Base-by-base conservation (phyloP, 169 alveolate species). In the Hepatocystis sp. region DNA sequence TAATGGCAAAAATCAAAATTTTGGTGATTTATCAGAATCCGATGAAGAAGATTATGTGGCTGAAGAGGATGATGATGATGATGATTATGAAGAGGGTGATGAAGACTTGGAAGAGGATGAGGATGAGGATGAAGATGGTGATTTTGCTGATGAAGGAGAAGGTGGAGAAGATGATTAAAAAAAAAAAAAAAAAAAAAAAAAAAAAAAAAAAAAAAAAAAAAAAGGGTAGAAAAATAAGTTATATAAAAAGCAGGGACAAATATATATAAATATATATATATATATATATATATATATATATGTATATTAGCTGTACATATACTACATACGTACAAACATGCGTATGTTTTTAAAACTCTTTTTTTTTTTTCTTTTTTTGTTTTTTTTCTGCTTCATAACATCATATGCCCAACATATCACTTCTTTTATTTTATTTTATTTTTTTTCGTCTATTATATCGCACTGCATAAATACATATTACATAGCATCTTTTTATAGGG, bases 61-160 rank as follows among this genome's bases (percentile, higher is more conserved):
- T 88, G 60, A 91, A 30, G 96, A 93, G 25, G 98, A 93, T 40
- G 92, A 96, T 19, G 93, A 93, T 21, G 90, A 85, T 2, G 90
- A 90, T 4, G 84, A 67, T 19, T 66, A 85, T 23, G 94, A 91
- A 17, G 93, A 92, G 42, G 86, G 91, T n/a, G 94, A 84, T 23
- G 95, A 88, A 0, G 95, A 91, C 5, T 95, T 93, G 15, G 98
- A 95, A 17, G 97, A 90, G n/a, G 95, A 91, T 23, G 97, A 92
- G 36, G 96, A 95, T 11, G 97, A 92, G 4, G 96, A 88, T 0
- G 97, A 94, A 11, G 94, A 92, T 3, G 94, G 67, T 28, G 92
- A 55, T 0, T 68, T 32, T 2, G 88, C 44, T 25, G 86, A 71
- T 2, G 76, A 47, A 21, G 93, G 67, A 1, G 96, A 91, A 4